Evolutionary conservation across 139 green algal species (phyloP), one percentile per base, ranked within the genome.

Genomic region (Eudorina sp.): DNA sequence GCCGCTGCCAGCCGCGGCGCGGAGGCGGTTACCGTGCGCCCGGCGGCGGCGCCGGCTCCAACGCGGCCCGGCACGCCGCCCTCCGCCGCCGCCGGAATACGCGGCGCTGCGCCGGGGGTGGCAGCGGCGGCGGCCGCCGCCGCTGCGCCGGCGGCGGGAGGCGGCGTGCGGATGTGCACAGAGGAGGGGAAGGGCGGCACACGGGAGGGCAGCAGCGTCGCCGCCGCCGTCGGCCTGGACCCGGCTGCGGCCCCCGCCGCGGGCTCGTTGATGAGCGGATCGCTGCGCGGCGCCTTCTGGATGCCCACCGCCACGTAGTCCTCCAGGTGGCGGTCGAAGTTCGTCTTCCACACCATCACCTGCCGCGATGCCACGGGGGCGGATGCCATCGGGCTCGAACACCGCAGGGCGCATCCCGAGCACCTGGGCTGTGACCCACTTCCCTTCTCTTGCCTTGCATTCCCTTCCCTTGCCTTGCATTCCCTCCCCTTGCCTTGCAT

Each of bases 341-440:
- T 98, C 27, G 96, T 98, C 79, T 94, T 96, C 96, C 96, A 98
- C 34, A 98, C 93, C 92, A 98, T 96, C 43, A 98, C 95, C 92
- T 96, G 88, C 13, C 23, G 34, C 1, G 18, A 9, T 11, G 7
- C 31, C n/a, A n/a, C n/a, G n/a, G n/a, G n/a, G n/a, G n/a, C n/a
- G n/a, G n/a, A n/a, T n/a, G n/a, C n/a, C n/a, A n/a, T n/a, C n/a
- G n/a, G n/a, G n/a, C n/a, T n/a, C n/a, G n/a, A n/a, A n/a, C n/a
- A n/a, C n/a, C n/a, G n/a, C n/a, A n/a, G n/a, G n/a, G n/a, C n/a
- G n/a, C n/a, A n/a, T n/a, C n/a, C n/a, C n/a, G n/a, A n/a, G n/a
- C n/a, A n/a, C n/a, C n/a, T n/a, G n/a, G n/a, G n/a, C n/a, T n/a
- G n/a, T n/a, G n/a, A n/a, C n/a, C n/a, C n/a, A n/a, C n/a, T n/a